Base-by-base conservation (phyloP, 2,329 filamentous ascomycete genomes). In the Colletotrichum tanaceti region DNA sequence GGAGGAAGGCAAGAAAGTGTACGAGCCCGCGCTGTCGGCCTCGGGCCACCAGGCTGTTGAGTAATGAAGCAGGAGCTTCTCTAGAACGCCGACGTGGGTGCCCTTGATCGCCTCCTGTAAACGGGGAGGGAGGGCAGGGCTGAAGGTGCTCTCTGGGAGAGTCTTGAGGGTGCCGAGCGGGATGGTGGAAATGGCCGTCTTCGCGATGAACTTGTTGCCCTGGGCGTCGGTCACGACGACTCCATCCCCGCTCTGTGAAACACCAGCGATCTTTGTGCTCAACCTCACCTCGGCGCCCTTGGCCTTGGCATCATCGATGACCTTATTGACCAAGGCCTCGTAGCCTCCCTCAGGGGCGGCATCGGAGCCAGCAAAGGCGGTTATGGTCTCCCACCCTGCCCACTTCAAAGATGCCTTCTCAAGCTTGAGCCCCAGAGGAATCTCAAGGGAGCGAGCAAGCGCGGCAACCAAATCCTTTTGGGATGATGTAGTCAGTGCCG, bases 11-110 rank as follows among this genome's bases (percentile, higher is more conserved):
- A 69, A 28, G 57, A 69, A 69, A n/a, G 66, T 66, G 39, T 57
- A 69, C 18, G 62, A 65, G 20, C 62, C 62, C 10, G 66, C 55
- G 43, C 55, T 61, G 22, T 69, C 63, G 44, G 66, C 66, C 28
- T 69, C 66, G 24, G 66, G 66, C 66, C 66, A 69, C 66, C 66
- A 69, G n/a, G 66, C 50, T 14, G 49, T 52, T 13, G 63, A 50
- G 44, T 69, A 69, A 13, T 69, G 66, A 14, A 69, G 62, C 38
- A 69, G 63, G 39, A 69, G 57, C 55, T 69, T 69, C 63, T 66
- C 66, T 14, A 69, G 39, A 10, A 69, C 63, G 11, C 66, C 66
- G 10, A 69, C 66, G 11, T 69, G 66, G 22, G 66, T 69, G 49
- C 63, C 62, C 44, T 61, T 61, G 43, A 69, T 69, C 4, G 43